Conservation (phyloP, 2,329 filamentous ascomycete species). For the Nothophaeocryptopus gaeumannii region DNA sequence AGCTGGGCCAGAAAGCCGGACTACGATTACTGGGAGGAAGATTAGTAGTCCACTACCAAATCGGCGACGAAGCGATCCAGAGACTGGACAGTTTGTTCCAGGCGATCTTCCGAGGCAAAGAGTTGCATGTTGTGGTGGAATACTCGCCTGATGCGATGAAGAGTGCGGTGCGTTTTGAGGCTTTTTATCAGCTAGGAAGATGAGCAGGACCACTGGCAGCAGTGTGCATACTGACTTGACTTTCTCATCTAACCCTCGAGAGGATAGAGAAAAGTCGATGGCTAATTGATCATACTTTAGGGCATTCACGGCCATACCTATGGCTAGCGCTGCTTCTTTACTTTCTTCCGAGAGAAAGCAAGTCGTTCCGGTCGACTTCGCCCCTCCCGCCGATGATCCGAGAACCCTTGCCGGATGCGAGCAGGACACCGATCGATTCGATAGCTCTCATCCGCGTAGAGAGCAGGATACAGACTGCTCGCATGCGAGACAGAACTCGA, state of each 20-base stretch:
- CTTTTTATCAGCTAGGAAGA: slow-evolving; percentile 11
- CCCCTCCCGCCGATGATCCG: background rate
- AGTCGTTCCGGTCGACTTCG: slow-evolving; percentile 5
- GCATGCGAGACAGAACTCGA: background rate
- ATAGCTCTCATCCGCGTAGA: background rate
- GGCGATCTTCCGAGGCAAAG: slow-evolving; percentile 32
- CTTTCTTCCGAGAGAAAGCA: background rate
- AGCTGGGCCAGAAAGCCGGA: slow-evolving; percentile 56
- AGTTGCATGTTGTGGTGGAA: slow-evolving; percentile 25
- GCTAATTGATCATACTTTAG: slow-evolving; percentile 4
- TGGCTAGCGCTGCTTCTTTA: slow-evolving; percentile 5
- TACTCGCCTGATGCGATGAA: slow-evolving; percentile 10
- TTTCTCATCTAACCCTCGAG: background rate
- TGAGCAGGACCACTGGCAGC: slow-evolving; percentile 3
- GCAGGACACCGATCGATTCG: too few species aligned
- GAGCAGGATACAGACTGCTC: slow-evolving; percentile 1
- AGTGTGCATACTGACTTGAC: slow-evolving; percentile 4
- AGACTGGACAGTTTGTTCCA: slow-evolving; percentile 57
- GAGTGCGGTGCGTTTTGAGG: slow-evolving; percentile 13
- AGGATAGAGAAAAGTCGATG: background rate
- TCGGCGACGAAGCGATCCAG: slow-evolving; percentile 62
- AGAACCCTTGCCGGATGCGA: background rate
- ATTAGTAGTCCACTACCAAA: slow-evolving; percentile 70
- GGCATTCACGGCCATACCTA: slow-evolving; percentile 6
- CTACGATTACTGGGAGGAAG: slow-evolving; percentile 57